Conservation (phyloP, 176 grass and related monocot species). For the Musa schizocarpa region DNA sequence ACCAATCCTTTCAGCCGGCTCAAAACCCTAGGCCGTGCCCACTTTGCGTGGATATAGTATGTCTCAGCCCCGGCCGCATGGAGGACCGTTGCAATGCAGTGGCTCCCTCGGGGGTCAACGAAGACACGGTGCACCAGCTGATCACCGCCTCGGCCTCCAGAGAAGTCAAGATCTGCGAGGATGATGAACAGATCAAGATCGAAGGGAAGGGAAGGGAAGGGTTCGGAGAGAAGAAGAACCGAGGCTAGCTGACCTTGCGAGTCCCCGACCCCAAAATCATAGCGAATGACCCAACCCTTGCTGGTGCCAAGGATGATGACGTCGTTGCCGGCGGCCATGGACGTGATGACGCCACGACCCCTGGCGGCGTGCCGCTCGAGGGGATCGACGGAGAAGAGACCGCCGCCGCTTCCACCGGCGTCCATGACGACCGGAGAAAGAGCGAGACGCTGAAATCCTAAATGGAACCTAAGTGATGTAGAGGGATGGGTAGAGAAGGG, state of each 20-base stretch:
- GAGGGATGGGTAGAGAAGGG: background rate
- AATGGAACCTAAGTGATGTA: background rate
- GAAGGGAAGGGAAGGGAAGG: too few relatives aligned
- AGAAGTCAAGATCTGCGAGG: conserved; percentile 68
- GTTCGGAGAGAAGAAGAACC: background rate
- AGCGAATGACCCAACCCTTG: conserved; percentile 83
- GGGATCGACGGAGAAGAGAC: conserved; percentile 73
- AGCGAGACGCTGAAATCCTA: background rate
- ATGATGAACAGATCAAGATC: background rate
- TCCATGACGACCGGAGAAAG: conserved; percentile 8
- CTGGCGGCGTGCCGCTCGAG: conserved; percentile 69
- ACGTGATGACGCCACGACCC: conserved; percentile 74
- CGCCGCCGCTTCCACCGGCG: conserved; percentile 2
- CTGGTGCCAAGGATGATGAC: conserved; percentile 90
- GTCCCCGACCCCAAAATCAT: conserved; percentile 77
- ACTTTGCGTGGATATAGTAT: conserved; percentile 89
- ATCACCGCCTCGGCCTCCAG: conserved; percentile 57
- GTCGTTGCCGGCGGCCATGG: conserved; percentile 87
- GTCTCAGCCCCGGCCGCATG: conserved; percentile 60
- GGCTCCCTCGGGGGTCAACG: conserved; percentile 81
- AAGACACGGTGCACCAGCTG: conserved; percentile 84
- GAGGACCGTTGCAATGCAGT: conserved; percentile 75
- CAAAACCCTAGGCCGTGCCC: conserved; percentile 59
- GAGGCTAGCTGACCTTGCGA: conserved; percentile 22
- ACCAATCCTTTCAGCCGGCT: conserved; percentile 57